Base-by-base conservation (phyloP, 2,329 filamentous ascomycete genomes). In the Tolypocladium sp. region DNA sequence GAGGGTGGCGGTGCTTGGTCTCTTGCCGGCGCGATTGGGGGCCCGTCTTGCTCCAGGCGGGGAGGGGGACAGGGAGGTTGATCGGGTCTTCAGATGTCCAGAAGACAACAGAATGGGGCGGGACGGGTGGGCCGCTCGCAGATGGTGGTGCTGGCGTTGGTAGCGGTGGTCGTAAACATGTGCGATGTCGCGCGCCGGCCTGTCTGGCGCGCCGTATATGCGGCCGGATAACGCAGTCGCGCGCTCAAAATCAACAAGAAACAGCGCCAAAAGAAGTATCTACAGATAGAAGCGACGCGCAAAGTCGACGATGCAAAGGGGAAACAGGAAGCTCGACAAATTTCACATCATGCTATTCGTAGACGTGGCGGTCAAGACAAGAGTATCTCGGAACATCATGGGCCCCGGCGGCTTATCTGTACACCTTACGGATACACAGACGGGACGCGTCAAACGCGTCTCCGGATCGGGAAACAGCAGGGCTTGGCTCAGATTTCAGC, bases 1-100 rank as follows among this genome's bases (percentile, higher is more conserved):
- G 27, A 53, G 63, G 65, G 64, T 63, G 67, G 61, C 62, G 66
- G 61, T 62, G 63, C 66, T 66, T 35, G 30, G 49, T 35, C 30
- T n/a, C 17, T 52, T 10, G 49, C 10, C 49, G 30, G 20, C 20
- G 49, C 49, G 33, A 17, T 5, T 22, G 20, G 27, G 33, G 49
- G 49, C 30, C 30, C 49, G 49, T 35, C 17, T 33, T 12, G 17
- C 30, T 52, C 49, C 49, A 22, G 49, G 49, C 20, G 49, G 49
- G 49, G 30, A 52, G 49, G 30, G 42, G 49, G 46, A 46, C n/a
- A n/a, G n/a, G n/a, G 12, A 53, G 20, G 49, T 35, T 30, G 49
- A 22, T 15, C 49, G 30, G 49, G 49, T n/a, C n/a, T n/a, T 37
- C 20, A 33, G 46, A 51, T 15, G 46, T 3, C 7, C 17, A 6